Percentiles rank a stretch among this genome's conserved stretches.
These are phyloP conservation scores for Botrytis elliptica DNA, from an alignment of 2,329 filamentous ascomycete genomes.

Conservation along the genomic window DNA sequence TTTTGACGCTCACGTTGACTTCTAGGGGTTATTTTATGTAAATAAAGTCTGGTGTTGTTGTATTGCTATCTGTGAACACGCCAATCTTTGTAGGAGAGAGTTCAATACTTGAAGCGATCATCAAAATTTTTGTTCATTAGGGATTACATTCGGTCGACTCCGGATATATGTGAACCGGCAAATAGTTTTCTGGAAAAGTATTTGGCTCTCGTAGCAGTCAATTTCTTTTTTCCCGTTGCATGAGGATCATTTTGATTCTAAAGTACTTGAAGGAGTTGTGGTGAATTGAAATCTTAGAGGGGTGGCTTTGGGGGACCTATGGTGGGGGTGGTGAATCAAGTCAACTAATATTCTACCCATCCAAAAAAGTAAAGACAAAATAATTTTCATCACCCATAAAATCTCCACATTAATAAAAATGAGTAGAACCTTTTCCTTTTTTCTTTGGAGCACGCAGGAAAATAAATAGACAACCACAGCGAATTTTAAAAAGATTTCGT, in stretches of 20 bases:
- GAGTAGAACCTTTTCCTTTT: too few species aligned
- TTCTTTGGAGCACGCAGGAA: too few species aligned
- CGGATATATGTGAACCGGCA: not conserved
- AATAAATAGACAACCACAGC: not conserved
- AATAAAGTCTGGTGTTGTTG: too few species aligned
- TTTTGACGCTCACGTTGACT: not conserved
- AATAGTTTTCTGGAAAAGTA: not conserved
- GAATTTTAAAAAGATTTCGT: accelerated
- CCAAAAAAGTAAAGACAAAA: not conserved
- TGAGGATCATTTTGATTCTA: not conserved
- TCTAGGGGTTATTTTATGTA: too few species aligned
- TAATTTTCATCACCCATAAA: not conserved
- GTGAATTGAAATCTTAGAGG: not conserved
- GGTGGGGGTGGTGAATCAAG: too few species aligned
- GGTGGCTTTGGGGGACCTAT: too few species aligned
- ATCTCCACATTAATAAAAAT: not conserved
- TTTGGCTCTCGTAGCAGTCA: not conserved
- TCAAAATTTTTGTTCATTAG: not conserved
- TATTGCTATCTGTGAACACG: not conserved
- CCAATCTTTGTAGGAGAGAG: too few species aligned
- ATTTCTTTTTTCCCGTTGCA: not conserved
- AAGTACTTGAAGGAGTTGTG: not conserved
- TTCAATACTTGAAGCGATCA: not conserved
- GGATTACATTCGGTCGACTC: not conserved
- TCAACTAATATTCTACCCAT: not conserved